Evolutionary conservation across 208 protist species (phyloP).

Genomic region (Zelonia costaricensis): DNA sequence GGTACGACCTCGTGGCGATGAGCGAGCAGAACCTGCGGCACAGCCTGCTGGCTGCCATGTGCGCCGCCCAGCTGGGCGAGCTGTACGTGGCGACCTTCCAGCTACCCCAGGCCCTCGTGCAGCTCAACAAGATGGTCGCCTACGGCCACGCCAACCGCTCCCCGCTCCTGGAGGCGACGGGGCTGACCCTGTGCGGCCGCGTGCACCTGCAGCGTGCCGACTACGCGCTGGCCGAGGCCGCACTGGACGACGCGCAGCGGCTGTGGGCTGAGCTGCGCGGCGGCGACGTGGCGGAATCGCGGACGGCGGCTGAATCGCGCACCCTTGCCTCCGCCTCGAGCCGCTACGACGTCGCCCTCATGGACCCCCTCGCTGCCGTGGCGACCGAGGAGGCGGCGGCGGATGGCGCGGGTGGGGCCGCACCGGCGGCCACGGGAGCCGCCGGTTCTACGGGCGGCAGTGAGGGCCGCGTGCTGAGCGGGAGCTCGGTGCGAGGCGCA

Average conservation of each 20-base stretch:
- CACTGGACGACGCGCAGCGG: conserved; percentile 49
- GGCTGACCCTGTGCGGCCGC: conserved; percentile 66
- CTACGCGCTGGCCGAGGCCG: conserved; percentile 71
- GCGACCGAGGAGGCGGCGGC: background rate
- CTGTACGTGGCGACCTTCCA: conserved; percentile 86
- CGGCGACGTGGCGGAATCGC: conserved; percentile 29
- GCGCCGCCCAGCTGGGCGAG: conserved; percentile 75
- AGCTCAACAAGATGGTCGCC: conserved; percentile 58
- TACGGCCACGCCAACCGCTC: conserved; percentile 36
- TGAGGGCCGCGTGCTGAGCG: no score
- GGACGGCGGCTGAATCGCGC: background rate
- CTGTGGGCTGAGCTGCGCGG: conserved; percentile 35
- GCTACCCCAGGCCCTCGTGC: conserved; percentile 58
- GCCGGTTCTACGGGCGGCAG: background rate
- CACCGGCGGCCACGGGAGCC: background rate
- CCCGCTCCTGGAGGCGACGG: conserved; percentile 64
- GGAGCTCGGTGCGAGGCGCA: background rate
- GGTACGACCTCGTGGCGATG: conserved; percentile 65
- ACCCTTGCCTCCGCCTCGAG: background rate
- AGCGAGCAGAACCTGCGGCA: conserved; percentile 63
- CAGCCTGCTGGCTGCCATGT: conserved; percentile 58
- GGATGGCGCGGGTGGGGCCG: background rate
- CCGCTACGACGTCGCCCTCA: conserved; percentile 4
- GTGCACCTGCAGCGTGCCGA: conserved; percentile 80
- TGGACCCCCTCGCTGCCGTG: conserved; percentile 13